Percentiles rank a stretch among this genome's conserved stretches.
Conservation (phyloP, 2,329 filamentous ascomycete species). For the Myriosclerotinia curreyana region DNA sequence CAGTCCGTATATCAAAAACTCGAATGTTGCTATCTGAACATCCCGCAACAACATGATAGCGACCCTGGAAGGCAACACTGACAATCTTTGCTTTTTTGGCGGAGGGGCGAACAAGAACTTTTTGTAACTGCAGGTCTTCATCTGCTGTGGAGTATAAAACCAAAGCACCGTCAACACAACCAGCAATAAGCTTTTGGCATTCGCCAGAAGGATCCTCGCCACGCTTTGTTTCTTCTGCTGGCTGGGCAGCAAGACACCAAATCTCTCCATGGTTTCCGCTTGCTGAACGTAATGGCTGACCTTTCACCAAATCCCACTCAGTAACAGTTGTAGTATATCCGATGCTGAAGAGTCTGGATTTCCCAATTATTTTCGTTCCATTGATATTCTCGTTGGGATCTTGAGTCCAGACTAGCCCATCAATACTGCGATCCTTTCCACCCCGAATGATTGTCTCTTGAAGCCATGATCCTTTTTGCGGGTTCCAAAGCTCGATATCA, state of each 20-base stretch:
- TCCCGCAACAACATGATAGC: slow-evolving; percentile 78
- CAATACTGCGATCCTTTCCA: slow-evolving; percentile 80
- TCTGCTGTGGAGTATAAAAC: slow-evolving; percentile 85
- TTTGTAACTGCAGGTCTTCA: slow-evolving; percentile 75
- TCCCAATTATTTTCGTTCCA: slow-evolving; percentile 64
- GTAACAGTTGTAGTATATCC: slow-evolving; percentile 89
- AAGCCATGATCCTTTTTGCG: slow-evolving; percentile 69
- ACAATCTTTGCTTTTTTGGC: slow-evolving; percentile 86
- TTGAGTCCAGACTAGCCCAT: slow-evolving; percentile 87
- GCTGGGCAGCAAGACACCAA: slow-evolving; percentile 92
- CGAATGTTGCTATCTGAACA: slow-evolving; percentile 97
- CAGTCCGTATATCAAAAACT: slow-evolving; percentile 80
- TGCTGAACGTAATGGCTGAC: slow-evolving; percentile 73
- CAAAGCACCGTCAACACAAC: slow-evolving; percentile 87
- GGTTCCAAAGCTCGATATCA: slow-evolving; percentile 98
- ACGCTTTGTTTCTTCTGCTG: slow-evolving; percentile 40
- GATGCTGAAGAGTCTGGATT: slow-evolving; percentile 88
- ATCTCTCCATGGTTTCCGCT: slow-evolving; percentile 94
- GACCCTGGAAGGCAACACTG: slow-evolving; percentile 85
- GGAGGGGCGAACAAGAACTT: slow-evolving; percentile 70
- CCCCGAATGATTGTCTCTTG: slow-evolving; percentile 85
- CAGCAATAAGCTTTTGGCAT: slow-evolving; percentile 70
- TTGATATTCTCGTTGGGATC: slow-evolving; percentile 68
- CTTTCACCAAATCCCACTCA: slow-evolving; percentile 88
- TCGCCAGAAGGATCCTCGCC: slow-evolving; percentile 39